Conservation (phyloP, 257 asterid species). For the Petunia axillaris region DNA sequence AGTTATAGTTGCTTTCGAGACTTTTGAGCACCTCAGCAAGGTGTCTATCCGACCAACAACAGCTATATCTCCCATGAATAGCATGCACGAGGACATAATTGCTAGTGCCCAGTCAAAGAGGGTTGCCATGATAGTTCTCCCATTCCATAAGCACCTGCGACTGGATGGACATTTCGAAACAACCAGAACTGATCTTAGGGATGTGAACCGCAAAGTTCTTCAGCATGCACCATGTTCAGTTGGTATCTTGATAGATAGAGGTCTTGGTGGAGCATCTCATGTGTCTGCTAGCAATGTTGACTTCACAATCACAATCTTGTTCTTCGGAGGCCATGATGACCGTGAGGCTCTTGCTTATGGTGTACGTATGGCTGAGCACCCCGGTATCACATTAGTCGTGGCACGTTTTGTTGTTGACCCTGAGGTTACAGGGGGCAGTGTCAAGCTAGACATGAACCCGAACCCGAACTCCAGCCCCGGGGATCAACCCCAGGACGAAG, state of each 20-base stretch:
- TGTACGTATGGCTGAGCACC: slow-evolving; percentile 72
- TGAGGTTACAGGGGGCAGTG: slow-evolving; percentile 32
- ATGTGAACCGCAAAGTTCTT: slow-evolving; percentile 65
- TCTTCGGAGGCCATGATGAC: slow-evolving; percentile 72
- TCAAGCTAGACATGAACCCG: slow-evolving; percentile 35
- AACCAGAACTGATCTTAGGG: slow-evolving; percentile 51
- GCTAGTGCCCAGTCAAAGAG: slow-evolving; percentile 53
- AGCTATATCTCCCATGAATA: slow-evolving; percentile 60
- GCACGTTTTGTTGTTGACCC: slow-evolving; percentile 45
- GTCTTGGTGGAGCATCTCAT: slow-evolving; percentile 68
- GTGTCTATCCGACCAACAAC: slow-evolving; percentile 70
- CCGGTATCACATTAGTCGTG: slow-evolving; percentile 50
- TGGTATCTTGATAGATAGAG: slow-evolving; percentile 66
- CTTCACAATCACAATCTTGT: slow-evolving; percentile 49
- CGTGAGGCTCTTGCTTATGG: slow-evolving; percentile 70
- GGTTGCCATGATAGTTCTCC: slow-evolving; percentile 61
- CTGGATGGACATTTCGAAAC: slow-evolving; percentile 70
- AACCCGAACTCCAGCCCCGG: slow-evolving; percentile 29
- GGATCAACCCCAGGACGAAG: slow-evolving; percentile 43
- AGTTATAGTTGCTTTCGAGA: slow-evolving; percentile 65
- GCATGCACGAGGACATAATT: slow-evolving; percentile 73
- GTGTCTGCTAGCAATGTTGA: slow-evolving; percentile 59
- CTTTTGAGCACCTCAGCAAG: slow-evolving; percentile 68
- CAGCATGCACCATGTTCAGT: slow-evolving; percentile 69
- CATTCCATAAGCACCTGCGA: slow-evolving; percentile 66